Evolutionary conservation across 257 asterid species (phyloP).

Genomic region (Mitragyna speciosa): DNA sequence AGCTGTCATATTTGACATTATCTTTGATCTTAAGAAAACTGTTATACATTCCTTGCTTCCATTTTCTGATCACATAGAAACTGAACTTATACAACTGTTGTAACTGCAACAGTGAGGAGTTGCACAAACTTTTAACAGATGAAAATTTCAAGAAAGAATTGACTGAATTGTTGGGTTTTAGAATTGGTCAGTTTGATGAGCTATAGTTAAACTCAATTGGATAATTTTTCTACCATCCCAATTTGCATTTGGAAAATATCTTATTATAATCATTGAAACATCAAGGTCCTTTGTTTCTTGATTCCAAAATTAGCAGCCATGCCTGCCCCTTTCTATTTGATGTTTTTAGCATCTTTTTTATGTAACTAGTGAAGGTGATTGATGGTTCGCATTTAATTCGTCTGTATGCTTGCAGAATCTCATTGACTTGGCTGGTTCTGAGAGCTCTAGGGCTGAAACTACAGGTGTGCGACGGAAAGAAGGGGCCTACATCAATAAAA

Average conservation of each 20-base stretch:
- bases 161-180: background rate
- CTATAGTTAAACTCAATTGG: background rate
- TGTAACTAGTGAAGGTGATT: slow-evolving; percentile 26
- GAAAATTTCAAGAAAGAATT: background rate
- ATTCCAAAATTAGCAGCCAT: background rate
- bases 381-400: slow-evolving; percentile 18
- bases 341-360: background rate
- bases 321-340: background rate
- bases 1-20: background rate
- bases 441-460: slow-evolving; percentile 95
- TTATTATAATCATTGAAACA: background rate
- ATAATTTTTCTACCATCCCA: background rate
- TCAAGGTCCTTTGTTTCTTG: slow-evolving; percentile 19
- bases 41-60: background rate
- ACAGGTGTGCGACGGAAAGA: slow-evolving; percentile 92
- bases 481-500: slow-evolving; percentile 95
- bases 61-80: background rate
- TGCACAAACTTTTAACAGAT: background rate
- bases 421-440: slow-evolving; percentile 99
- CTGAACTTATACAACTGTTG: background rate
- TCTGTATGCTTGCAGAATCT: slow-evolving; percentile 73
- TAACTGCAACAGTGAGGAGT: background rate
- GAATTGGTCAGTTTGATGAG: background rate
- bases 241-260: background rate
- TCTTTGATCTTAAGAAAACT: background rate